Base-by-base conservation (phyloP, 2,329 filamentous ascomycete genomes). In the Ascochyta koolunga region DNA sequence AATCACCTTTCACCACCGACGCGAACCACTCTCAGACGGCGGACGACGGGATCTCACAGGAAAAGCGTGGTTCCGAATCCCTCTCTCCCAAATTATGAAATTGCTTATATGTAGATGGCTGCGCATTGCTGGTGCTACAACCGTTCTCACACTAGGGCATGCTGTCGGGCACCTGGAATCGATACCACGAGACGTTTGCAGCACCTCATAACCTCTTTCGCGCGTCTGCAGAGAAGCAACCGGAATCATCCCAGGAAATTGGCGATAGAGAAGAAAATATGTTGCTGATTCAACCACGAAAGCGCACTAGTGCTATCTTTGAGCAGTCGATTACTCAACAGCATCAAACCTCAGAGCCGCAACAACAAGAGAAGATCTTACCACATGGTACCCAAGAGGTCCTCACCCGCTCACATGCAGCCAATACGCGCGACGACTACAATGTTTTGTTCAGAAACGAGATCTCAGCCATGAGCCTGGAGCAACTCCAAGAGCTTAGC, bases 11-110 rank as follows among this genome's bases (percentile, higher is more conserved):
- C 44, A 54, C 44, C 2, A 24, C 15, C 33, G 27, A 24, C 50
- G 38, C 44, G 50, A 54, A 54, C 44, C 50, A 44, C 39, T 54
- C 50, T 38, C n/a, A 35, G 39, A 39, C 33, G 43, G 21, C 44
- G 43, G 44, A 54, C 33, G 39, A 48, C 39, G 33, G 38, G 32
- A 48, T 15, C 38, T 33, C 38, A 27, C 50, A 29, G 44, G 39
- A 40, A 38, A 38, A 16, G n/a, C 27, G 33, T 25, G 35, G 27
- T 51, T 21, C 40, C 35, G 40, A 13, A 27, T 19, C 39, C 48
- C 33, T 48, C 27, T 54, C 50, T 39, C 33, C 21, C 39, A 35
- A 16, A 44, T 38, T 33, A 48, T 49, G 44, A 10, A 16, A 15
- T 19, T 48, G 35, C 44, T 48, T 54, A 54, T 49, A 54, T 33